Evolutionary conservation across 2,329 filamentous ascomycete genomes (phyloP).

Genomic region (Scytalidium sp.): DNA sequence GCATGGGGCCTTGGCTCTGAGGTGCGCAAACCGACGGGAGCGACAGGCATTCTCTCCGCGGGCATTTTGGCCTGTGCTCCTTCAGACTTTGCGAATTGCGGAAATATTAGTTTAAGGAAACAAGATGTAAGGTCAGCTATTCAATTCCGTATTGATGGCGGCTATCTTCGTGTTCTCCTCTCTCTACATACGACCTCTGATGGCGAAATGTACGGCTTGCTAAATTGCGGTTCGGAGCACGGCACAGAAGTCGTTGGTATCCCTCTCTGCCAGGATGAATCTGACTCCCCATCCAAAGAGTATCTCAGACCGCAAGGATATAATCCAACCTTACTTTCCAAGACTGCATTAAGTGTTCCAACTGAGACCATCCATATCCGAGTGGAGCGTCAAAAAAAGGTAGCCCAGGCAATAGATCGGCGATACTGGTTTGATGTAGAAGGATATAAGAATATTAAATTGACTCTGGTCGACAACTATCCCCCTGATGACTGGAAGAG

Average conservation of each 20-base stretch:
- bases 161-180: constrained; percentile 2
- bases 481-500: not conserved
- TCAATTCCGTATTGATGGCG: constrained; percentile 2
- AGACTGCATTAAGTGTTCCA: not conserved
- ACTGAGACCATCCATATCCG: constrained; percentile 1
- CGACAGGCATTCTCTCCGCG: constrained; percentile 1
- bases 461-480: constrained; percentile 3
- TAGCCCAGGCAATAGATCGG: not conserved
- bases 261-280: not conserved
- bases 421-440: constrained; percentile 8
- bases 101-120: constrained; percentile 1
- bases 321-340: not conserved
- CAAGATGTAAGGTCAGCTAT: not conserved
- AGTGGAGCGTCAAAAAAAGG: not conserved
- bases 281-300: not conserved
- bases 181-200: not conserved
- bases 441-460: constrained; percentile 1
- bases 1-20: constrained; percentile 3
- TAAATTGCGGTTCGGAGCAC: constrained; percentile 5
- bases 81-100: constrained; percentile 5
- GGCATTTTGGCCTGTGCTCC: constrained; percentile 1
- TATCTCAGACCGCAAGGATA: constrained; percentile 6
- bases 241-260: constrained; percentile 2
- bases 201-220: constrained; percentile 4
- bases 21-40: not conserved